These are phyloP conservation scores for Handroanthus guayacan DNA, from an alignment of 257 asterid genomes.

Conservation along the genomic window DNA sequence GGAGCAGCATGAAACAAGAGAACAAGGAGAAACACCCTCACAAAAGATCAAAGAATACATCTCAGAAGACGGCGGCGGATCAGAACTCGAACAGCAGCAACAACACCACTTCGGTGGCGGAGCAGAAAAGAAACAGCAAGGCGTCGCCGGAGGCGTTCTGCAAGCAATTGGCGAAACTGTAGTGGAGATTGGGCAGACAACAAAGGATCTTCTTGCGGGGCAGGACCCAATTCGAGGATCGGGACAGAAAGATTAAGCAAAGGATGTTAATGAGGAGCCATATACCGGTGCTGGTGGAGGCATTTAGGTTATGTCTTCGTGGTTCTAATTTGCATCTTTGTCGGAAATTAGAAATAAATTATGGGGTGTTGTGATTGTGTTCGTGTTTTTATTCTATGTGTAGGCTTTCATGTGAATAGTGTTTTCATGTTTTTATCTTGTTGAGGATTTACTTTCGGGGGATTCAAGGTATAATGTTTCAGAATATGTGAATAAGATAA, in stretches of 20 bases:
- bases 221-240: constrained; percentile 25
- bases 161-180: constrained; percentile 89
- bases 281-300: constrained; percentile 17
- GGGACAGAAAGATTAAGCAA: background rate
- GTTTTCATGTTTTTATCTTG: background rate
- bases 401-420: background rate
- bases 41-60: constrained; percentile 5
- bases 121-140: constrained; percentile 24
- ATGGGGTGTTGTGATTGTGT: background rate
- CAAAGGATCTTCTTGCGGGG: constrained; percentile 69
- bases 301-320: constrained; percentile 6
- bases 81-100: constrained; percentile 21
- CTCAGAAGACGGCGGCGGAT: constrained; percentile 27
- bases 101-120: background rate
- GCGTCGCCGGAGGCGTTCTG: constrained; percentile 46
- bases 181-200: constrained; percentile 80
- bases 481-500: no score
- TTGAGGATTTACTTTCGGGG: no score
- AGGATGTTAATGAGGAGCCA: background rate
- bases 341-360: background rate
- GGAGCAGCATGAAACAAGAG: constrained; percentile 28
- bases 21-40: constrained; percentile 1
- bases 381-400: background rate
- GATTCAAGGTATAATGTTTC: no score
- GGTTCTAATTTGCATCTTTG: background rate